Base-by-base conservation (phyloP, 768 basidiomycete species). In the Termitomyces bulborhizus region DNA sequence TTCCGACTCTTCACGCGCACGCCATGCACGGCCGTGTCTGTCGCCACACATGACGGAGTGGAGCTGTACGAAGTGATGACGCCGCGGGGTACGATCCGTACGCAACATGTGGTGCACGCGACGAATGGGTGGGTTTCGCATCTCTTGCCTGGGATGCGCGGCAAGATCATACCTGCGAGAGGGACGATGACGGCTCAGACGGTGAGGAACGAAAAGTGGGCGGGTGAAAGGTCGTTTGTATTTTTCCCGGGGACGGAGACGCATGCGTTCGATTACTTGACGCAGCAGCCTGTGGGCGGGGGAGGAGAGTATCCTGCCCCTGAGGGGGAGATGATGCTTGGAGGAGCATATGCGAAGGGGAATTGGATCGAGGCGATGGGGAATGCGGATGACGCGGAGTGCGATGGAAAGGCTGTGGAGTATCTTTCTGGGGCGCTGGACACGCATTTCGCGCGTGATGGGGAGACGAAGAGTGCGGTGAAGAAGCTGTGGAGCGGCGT, bases 91-190 rank as follows among this genome's bases (percentile, higher is more conserved):
- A 63, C 60, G 4, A 74, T 90, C 26, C 68, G 61, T 15, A 72
- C 88, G 0, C 69, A 68, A 3, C 87, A 90, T 65, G 75, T 95
- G 42, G 73, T 95, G 11, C 91, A 93, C 65, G 88, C 90, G 2
- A 93, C 90, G 3, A 96, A 96, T 66, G 91, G 80, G 18, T 93
- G 91, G 83, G 73, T 76, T 2, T 82, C 88, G 1, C 84, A 89
- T 59, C 78, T 95, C 43, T 71, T 95, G 53, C 72, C 76, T 12
- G 77, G 78, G 0, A 72, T 89, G 71, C 79, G 82, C 18, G 72
- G 73, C 49, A 87, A 81, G 64, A 80, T 89, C 56, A 64, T 87
- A 16, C 86, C 88, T 27, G 59, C 75, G 24, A 73, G 84, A 51
- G 82, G 77, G 41, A 71, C 73, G 57, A 84, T 88, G 85, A 81